A percentile compares a stretch with the other conserved stretches of the same genome.
Conservation (phyloP, 2,329 filamentous ascomycete genomes). For the Penicillium oxalicum region DNA sequence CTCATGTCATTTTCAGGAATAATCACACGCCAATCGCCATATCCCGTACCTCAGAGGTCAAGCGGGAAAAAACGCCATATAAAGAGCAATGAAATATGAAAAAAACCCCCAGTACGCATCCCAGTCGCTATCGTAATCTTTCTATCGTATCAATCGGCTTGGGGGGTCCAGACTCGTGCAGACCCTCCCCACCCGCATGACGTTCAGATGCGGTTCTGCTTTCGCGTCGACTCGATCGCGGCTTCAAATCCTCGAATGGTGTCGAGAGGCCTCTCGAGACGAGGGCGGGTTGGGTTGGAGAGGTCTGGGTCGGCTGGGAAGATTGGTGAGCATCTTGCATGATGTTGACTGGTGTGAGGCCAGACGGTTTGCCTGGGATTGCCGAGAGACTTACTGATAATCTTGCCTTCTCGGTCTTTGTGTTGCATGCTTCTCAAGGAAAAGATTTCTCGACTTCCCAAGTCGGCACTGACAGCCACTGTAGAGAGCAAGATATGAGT, state of each 20-base stretch:
- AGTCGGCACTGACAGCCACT: slow-evolving; percentile 22
- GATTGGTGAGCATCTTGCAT: slow-evolving; percentile 7
- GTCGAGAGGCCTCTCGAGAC: slow-evolving; percentile 83
- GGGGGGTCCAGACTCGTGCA: no score
- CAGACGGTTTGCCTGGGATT: background rate
- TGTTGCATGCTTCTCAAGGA: slow-evolving; percentile 71
- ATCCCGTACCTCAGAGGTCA: no score
- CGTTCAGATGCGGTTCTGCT: slow-evolving; percentile 41
- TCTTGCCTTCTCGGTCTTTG: slow-evolving; percentile 68
- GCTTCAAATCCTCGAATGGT: slow-evolving; percentile 88
- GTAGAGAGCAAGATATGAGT: slow-evolving; percentile 3
- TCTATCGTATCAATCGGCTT: no score
- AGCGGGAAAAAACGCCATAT: no score
- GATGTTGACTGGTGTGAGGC: background rate
- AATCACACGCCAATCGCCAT: background rate
- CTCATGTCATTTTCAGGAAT: no score
- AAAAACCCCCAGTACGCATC: no score
- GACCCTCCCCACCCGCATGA: no score
- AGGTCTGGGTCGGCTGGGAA: slow-evolving; percentile 75
- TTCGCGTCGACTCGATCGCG: slow-evolving; percentile 62
- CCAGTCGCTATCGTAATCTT: no score
- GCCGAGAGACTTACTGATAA: slow-evolving; percentile 56
- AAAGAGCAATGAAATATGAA: no score
- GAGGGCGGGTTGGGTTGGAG: slow-evolving; percentile 80
- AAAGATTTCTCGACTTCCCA: slow-evolving; percentile 39